A percentile compares a stretch with the other conserved stretches of the same genome.
Evolutionary conservation across 1,139 yeast genomes (phyloP).

Genomic region (Geotrichum cucujoidarum): DNA sequence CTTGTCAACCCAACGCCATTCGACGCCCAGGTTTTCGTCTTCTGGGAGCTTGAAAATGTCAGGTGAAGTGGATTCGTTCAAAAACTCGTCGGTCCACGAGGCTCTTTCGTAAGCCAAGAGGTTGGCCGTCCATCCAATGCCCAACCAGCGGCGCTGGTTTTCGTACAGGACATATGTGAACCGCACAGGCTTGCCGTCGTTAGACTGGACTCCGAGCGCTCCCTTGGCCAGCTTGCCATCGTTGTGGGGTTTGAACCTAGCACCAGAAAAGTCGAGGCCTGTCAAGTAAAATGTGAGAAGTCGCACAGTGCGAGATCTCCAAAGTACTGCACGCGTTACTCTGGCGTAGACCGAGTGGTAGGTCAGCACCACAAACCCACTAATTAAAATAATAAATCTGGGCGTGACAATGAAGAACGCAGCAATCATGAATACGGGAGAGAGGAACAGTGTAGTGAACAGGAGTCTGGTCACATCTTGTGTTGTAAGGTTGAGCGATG

Average conservation of each 20-base stretch:
- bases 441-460: conserved; percentile 76
- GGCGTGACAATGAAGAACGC: conserved; percentile 68
- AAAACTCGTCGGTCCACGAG: conserved; percentile 94
- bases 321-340: conserved; percentile 71
- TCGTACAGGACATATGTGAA: conserved; percentile 93
- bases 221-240: conserved; percentile 13
- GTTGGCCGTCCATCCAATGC: conserved; percentile 96
- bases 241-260: conserved; percentile 27
- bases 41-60: conserved; percentile 78
- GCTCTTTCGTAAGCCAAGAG: conserved; percentile 87
- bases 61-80: conserved; percentile 76
- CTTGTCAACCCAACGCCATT: conserved; percentile 93
- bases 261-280: conserved; percentile 74
- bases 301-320: conserved; percentile 75
- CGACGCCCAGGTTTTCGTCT: conserved; percentile 50
- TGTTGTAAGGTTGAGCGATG: conserved; percentile 61
- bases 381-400: conserved; percentile 54
- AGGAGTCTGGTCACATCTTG: conserved; percentile 74
- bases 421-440: conserved; percentile 73
- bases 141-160: conserved; percentile 95
- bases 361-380: conserved; percentile 63
- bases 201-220: conserved; percentile 47
- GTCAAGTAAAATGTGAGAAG: conserved; percentile 73
- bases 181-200: conserved; percentile 61
- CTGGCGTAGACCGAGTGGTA: conserved; percentile 84